Percentiles rank a stretch among this genome's conserved stretches.
Evolutionary conservation across 2,329 filamentous ascomycete genomes (phyloP).

Genomic region (Diaporthe helianthi): DNA sequence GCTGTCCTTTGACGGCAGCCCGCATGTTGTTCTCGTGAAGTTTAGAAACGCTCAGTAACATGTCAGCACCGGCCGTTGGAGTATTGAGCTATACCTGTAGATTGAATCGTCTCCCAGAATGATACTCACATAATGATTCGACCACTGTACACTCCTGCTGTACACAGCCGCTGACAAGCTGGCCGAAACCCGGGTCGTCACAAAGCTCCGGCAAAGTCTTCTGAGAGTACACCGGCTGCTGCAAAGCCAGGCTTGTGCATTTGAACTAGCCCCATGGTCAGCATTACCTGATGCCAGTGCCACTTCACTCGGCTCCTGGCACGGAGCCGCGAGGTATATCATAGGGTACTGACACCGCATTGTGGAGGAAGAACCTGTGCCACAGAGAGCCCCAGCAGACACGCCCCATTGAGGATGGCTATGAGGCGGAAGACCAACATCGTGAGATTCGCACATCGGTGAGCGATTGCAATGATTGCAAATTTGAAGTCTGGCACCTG

Average conservation of each 20-base stretch:
- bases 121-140: neutral
- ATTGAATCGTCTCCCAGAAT: too few relatives aligned
- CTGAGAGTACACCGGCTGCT: neutral
- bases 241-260: neutral
- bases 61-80: neutral
- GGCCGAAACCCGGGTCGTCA: neutral
- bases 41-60: neutral
- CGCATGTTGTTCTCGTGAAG: constrained; percentile 2
- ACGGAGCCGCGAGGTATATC: neutral
- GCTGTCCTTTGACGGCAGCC: neutral
- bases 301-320: too few relatives aligned
- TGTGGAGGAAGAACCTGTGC: constrained; percentile 1
- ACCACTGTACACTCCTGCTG: neutral
- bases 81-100: neutral
- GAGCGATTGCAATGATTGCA: neutral
- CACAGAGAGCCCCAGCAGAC: neutral
- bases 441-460: neutral
- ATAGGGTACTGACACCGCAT: constrained; percentile 8
- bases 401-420: neutral
- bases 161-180: neutral
- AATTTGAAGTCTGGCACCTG: neutral
- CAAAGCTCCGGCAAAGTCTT: constrained; percentile 3
- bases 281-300: neutral
- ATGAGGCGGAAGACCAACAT: neutral
- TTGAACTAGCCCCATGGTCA: neutral